Percentiles rank a stretch among this genome's conserved stretches.
These are phyloP conservation scores for Eucalyptus caleyi DNA, from an alignment of 345 rosid genomes.

Conservation along the genomic window DNA sequence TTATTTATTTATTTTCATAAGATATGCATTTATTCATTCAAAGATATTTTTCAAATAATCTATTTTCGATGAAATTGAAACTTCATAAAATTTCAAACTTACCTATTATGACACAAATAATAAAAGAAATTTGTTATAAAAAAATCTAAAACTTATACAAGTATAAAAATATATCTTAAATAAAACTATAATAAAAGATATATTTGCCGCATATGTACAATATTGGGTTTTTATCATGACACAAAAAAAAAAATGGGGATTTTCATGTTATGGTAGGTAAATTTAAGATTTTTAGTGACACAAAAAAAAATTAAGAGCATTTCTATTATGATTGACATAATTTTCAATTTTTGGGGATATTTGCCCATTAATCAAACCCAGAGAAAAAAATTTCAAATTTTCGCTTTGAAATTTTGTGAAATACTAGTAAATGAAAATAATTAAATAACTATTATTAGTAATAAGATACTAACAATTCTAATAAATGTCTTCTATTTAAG, in stretches of 20 bases:
- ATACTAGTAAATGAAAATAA: not conserved
- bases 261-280: no score
- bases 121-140: rapidly evolving
- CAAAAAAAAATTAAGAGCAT: no score
- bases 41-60: no score
- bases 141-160: rapidly evolving
- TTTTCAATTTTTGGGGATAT: no score
- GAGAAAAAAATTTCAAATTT: not conserved
- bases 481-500: not conserved
- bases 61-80: rapidly evolving
- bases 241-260: no score
- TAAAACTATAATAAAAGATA: no score
- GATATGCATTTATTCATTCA: rapidly evolving
- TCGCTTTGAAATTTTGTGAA: not conserved
- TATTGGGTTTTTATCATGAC: no score
- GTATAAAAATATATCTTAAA: rapidly evolving
- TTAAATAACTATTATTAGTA: not conserved
- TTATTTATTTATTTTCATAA: rapidly evolving
- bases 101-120: no score
- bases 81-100: no score
- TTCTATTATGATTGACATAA: no score
- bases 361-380: not conserved
- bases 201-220: no score
- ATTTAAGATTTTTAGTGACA: no score
- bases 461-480: not conserved